A percentile compares a stretch with the other conserved stretches of the same genome.
phyloP scores from a whole-genome alignment of 192 early-diverging fungal genomes.

The Rhizophagus sp. region DNA sequence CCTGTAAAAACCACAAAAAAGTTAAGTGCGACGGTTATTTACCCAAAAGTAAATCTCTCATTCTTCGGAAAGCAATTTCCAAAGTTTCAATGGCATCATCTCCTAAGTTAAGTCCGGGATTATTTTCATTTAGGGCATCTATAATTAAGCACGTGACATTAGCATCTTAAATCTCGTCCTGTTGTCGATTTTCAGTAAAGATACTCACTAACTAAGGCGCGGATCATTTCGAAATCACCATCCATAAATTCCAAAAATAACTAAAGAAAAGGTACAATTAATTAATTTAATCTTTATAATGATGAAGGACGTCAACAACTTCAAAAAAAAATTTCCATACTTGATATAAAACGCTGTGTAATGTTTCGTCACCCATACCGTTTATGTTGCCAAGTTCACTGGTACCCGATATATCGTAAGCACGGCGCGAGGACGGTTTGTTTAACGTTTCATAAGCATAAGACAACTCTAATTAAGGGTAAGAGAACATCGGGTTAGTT shows the following conservation, averaged over 20 bases:
- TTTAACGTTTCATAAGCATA: constrained; percentile 58
- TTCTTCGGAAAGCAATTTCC: constrained; percentile 39
- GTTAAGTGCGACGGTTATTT: neutral
- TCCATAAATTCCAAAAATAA: constrained; percentile 61
- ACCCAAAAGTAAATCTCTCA: constrained; percentile 45
- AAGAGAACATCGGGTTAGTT: neutral
- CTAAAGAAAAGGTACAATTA: constrained; percentile 23
- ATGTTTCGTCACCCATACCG: constrained; percentile 46
- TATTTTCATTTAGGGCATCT: constrained; percentile 47
- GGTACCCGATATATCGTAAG: constrained; percentile 54
- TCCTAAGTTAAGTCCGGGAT: constrained; percentile 35
- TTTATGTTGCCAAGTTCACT: constrained; percentile 37
- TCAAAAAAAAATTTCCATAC: constrained; percentile 24
- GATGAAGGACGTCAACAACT: neutral
- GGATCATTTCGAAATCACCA: constrained; percentile 60
- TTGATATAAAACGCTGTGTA: constrained; percentile 56
- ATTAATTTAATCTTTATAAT: neutral
- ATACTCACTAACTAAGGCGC: constrained; percentile 57
- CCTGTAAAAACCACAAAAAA: neutral
- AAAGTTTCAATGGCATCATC: constrained; percentile 46
- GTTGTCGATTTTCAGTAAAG: too few species aligned
- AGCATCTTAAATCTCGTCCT: too few species aligned
- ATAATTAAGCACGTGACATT: neutral
- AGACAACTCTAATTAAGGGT: constrained; percentile 43
- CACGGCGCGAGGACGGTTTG: constrained; percentile 50